Percentiles rank a stretch among this genome's conserved stretches.
These are phyloP conservation scores for Alternaria sp. DNA, from an alignment of 2,329 filamentous ascomycete species.

Conservation along the genomic window DNA sequence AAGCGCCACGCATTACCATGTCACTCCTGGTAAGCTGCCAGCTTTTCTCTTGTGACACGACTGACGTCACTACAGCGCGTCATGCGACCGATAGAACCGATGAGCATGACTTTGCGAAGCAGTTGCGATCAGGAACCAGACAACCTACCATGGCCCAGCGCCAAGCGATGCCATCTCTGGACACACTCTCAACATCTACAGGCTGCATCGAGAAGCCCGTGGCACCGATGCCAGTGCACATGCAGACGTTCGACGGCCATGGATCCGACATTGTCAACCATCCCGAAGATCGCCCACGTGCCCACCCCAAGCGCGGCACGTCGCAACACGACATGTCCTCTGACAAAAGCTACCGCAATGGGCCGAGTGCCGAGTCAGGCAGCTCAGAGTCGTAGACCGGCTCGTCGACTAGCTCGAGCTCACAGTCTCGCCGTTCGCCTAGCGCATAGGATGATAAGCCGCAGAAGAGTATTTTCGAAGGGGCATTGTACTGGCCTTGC, in stretches of 20 bases:
- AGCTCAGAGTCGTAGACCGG: conserved; percentile 38
- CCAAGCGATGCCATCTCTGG: conserved; percentile 9
- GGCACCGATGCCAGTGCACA: conserved; percentile 29
- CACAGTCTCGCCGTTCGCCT: conserved; percentile 16
- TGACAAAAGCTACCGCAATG: conserved; percentile 38
- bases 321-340: conserved; percentile 33
- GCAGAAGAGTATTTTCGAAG: conserved; percentile 35
- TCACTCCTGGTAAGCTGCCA: neutral
- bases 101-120: conserved; percentile 35
- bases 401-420: conserved; percentile 30
- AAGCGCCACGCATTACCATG: conserved; percentile 1
- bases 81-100: conserved; percentile 39
- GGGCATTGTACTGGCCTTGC: conserved; percentile 43
- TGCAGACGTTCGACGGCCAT: conserved; percentile 42
- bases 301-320: conserved; percentile 30
- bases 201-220: conserved; percentile 20
- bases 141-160: conserved; percentile 11
- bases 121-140: conserved; percentile 21
- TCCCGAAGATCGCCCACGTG: conserved; percentile 34
- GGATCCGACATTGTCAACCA: conserved; percentile 35
- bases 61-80: conserved; percentile 33
- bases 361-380: conserved; percentile 40
- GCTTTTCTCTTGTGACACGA: neutral
- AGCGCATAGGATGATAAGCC: conserved; percentile 40
- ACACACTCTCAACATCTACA: conserved; percentile 10